Base-by-base conservation (phyloP, 495 filamentous ascomycete species). In the Staphylotrichum tortipilum region DNA sequence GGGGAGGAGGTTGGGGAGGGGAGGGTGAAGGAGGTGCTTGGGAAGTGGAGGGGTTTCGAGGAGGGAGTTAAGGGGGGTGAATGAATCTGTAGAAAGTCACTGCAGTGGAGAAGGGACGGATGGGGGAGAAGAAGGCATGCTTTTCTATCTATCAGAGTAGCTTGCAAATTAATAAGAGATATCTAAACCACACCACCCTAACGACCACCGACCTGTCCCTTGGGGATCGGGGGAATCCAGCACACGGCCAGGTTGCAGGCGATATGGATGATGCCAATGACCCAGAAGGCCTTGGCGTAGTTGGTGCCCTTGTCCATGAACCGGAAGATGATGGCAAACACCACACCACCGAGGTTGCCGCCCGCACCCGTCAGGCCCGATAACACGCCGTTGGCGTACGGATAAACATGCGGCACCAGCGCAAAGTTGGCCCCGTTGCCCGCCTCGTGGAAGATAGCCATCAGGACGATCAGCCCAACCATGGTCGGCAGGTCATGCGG, bases 341-440 rank as follows among this genome's bases (percentile, higher is more conserved):
- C 72, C 31, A 94, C 83, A 17, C 89, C 89, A 1, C 89, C 89
- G 6, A 95, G 58, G 53, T 94, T 95, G 2, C 89, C 89, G 11
- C 79, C 70, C 0, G 84, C 89, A 7, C 89, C 89, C 11, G 87
- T 83, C 37, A 82, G 64, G 15, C 89, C 89, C 10, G 81, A 84
- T 18, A 95, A 73, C 47, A 94, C 78, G 42, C 76, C 71, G 53
- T 71, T 69, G 15, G 86, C 84, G 50, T 71, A 78, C 0, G 89
- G 87, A 58, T 87, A 81, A 3, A 94, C 82, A 58, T 94, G 89
- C 39, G 89, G 89, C 3, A 94, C 80, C 23, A 94, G 72, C 0
- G 86, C 78, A 61, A 92, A 95, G 64, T 86, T 91, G 8, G 83
- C 85, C 1, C 89, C 89, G 58, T 95, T 95, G 53, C 79, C 79